Base-by-base conservation (phyloP, 805 yeast species). In the Teunomyces kruisii region DNA sequence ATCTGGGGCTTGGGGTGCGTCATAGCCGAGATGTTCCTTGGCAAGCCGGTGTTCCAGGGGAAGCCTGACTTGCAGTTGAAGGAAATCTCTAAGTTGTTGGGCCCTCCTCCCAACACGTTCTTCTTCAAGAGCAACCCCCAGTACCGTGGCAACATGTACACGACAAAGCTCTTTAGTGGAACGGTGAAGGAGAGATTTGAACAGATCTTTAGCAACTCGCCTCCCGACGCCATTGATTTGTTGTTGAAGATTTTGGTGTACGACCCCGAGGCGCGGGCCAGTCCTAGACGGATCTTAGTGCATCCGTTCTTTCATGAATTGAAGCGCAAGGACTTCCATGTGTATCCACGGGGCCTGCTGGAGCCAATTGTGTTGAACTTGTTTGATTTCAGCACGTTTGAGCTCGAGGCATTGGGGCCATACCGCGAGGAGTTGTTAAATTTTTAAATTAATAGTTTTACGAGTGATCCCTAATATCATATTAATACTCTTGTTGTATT, bases 1-100 rank as follows among this genome's bases (percentile, higher is more conserved):
- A 86, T 91, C 57, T 94, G 99, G 99, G 96, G 97, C 13, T 73
- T 92, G 48, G 99, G 98, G 1, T 92, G 99, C 71, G 96, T 94
- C 29, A 70, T 94, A 48, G 97, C 97, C 10, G 99, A 94, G 67
- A 84, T 94, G 88, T 76, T 86, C 45, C 77, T 90, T 50, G 97
- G 97, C 12, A 84, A 81, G 61, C 96, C 98, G 1, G 81, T 94
- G n/a, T 94, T 94, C 71, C 96, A 91, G 67, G 98, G 99, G 38
- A 88, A 83, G 55, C 96, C 96, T 42, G 79, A 84, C 60, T 76
- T 88, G 51, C 99, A 94, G 66, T 74, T 94, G 51, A 84, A 92
- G 53, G 96, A 92, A 61, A 90, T 94, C 49, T 84, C 96, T 31
- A 90, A 92, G 65, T 70, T 90, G 37, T 73, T 92, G 56, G 99